A percentile compares a stretch with the other conserved stretches of the same genome.
Conservation (phyloP, 2,329 filamentous ascomycete species). For the Metarhizium sp. region DNA sequence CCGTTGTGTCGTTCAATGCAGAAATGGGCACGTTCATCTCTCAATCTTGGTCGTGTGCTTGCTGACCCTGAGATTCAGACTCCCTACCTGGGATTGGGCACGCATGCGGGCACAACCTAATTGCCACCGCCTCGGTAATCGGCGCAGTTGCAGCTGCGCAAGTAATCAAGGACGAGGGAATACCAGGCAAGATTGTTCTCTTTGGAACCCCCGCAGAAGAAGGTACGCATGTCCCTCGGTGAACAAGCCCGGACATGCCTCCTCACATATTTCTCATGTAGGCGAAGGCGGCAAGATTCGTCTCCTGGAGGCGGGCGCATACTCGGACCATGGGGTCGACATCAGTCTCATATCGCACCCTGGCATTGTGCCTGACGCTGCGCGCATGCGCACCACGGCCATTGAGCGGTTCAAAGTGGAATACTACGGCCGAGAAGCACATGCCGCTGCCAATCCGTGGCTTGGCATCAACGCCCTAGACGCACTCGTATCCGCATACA, state of each 20-base stretch:
- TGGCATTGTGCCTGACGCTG: slow-evolving; percentile 28
- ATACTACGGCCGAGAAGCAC: slow-evolving; percentile 44
- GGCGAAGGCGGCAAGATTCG: slow-evolving; percentile 37
- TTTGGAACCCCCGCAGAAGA: slow-evolving; percentile 40
- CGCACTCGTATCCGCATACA: slow-evolving; percentile 38
- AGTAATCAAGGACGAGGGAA: slow-evolving; percentile 27
- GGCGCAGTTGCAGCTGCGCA: slow-evolving; percentile 36
- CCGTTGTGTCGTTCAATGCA: slow-evolving; percentile 31
- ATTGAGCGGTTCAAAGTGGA: slow-evolving; percentile 39
- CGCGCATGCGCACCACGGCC: slow-evolving; percentile 41
- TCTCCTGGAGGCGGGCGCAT: slow-evolving; percentile 31
- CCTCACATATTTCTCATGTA: slow-evolving; percentile 5
- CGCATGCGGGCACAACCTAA: slow-evolving; percentile 45
- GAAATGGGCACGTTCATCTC: slow-evolving; percentile 17
- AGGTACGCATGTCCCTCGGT: not conserved
- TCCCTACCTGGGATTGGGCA: slow-evolving; percentile 40
- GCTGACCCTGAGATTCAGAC: slow-evolving; percentile 19
- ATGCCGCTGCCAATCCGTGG: slow-evolving; percentile 46
- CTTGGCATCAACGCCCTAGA: slow-evolving; percentile 49
- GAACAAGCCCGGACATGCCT: not conserved
- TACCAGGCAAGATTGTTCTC: slow-evolving; percentile 34
- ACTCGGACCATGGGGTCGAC: slow-evolving; percentile 8
- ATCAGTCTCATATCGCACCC: slow-evolving; percentile 14
- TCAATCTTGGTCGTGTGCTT: no score
- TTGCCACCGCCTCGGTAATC: slow-evolving; percentile 26